A percentile compares a stretch with the other conserved stretches of the same genome.
Evolutionary conservation across 2,329 filamentous ascomycete genomes (phyloP).

Genomic region (Xylaria sp.): DNA sequence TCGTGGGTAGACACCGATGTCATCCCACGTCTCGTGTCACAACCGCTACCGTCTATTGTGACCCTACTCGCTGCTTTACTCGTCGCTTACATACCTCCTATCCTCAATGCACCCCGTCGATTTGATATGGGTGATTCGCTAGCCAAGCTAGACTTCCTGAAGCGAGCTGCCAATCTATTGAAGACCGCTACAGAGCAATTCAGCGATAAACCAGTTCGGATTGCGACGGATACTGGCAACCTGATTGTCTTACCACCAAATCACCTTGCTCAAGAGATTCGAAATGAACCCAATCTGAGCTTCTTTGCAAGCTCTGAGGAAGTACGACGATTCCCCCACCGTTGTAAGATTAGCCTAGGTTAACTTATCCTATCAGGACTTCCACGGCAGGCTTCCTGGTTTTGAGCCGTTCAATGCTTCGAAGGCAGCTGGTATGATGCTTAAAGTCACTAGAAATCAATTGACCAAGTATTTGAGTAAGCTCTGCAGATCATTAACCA

Average conservation of each 20-base stretch:
- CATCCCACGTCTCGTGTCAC: constrained; percentile 18
- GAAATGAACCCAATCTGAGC: constrained; percentile 32
- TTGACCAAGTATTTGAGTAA: constrained; percentile 32
- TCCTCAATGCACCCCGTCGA: constrained; percentile 28
- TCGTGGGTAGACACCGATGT: constrained; percentile 28
- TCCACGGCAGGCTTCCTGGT: constrained; percentile 30
- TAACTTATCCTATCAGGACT: constrained; percentile 25
- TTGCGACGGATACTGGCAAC: constrained; percentile 30
- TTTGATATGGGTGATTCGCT: constrained; percentile 31
- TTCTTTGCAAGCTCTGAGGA: constrained; percentile 21
- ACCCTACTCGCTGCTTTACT: constrained; percentile 10
- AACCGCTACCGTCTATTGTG: constrained; percentile 21
- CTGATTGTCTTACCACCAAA: constrained; percentile 33
- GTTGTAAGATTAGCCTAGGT: neutral
- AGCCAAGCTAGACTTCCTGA: constrained; percentile 30
- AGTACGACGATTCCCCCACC: neutral
- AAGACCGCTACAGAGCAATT: constrained; percentile 24
- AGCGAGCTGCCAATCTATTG: constrained; percentile 20
- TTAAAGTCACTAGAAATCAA: constrained; percentile 28
- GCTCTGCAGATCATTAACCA: neutral
- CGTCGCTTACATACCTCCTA: constrained; percentile 30
- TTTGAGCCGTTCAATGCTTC: constrained; percentile 28
- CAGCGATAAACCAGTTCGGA: constrained; percentile 27
- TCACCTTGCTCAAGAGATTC: constrained; percentile 34
- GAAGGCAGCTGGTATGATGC: constrained; percentile 24